Percentiles rank a stretch among this genome's conserved stretches.
These are phyloP conservation scores for Fusarium armeniacum DNA, from an alignment of 2,329 filamentous ascomycete genomes.

Conservation along the genomic window DNA sequence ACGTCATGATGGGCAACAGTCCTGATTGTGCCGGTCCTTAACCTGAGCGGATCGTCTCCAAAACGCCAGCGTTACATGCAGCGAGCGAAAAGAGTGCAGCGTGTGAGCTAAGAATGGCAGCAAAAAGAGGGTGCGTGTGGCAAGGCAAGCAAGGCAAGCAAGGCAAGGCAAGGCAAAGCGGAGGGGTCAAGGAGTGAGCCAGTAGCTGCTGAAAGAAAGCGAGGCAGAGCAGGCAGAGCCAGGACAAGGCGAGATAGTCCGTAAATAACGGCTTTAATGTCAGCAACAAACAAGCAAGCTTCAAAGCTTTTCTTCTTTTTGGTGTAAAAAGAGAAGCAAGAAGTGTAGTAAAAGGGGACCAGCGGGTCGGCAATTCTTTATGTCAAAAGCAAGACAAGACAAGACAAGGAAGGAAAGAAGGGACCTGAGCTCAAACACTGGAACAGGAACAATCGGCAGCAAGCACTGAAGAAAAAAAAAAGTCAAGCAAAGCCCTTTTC, in stretches of 20 bases:
- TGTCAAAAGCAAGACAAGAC: constrained; percentile 10
- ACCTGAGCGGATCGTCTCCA: constrained; percentile 20
- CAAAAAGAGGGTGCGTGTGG: constrained; percentile 35
- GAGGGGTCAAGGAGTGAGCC: constrained; percentile 10
- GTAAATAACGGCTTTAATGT: constrained; percentile 2
- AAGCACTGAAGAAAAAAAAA: constrained; percentile 27
- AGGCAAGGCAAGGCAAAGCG: constrained; percentile 12
- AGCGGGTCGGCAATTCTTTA: constrained; percentile 34
- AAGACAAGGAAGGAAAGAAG: constrained; percentile 10
- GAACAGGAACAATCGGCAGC: constrained; percentile 28
- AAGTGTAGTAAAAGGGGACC: constrained; percentile 26
- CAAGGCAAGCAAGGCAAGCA: constrained; percentile 20
- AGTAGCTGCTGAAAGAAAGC: constrained; percentile 7
- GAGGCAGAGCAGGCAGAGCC: constrained; percentile 21
- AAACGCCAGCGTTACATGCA: constrained; percentile 53
- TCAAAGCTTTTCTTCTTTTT: constrained; percentile 12
- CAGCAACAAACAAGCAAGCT: constrained; percentile 28
- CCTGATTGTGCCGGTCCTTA: constrained; percentile 14
- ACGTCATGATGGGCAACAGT: constrained; percentile 59
- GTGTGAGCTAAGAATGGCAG: constrained; percentile 47
- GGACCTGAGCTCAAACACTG: constrained; percentile 15
- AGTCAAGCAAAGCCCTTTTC: constrained; percentile 35
- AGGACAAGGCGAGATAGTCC: constrained; percentile 13
- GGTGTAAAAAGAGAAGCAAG: constrained; percentile 19
- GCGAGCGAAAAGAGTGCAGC: constrained; percentile 36